Conservation (phyloP, 2,329 filamentous ascomycete species). For the Pseudocercospora fijiensis region DNA sequence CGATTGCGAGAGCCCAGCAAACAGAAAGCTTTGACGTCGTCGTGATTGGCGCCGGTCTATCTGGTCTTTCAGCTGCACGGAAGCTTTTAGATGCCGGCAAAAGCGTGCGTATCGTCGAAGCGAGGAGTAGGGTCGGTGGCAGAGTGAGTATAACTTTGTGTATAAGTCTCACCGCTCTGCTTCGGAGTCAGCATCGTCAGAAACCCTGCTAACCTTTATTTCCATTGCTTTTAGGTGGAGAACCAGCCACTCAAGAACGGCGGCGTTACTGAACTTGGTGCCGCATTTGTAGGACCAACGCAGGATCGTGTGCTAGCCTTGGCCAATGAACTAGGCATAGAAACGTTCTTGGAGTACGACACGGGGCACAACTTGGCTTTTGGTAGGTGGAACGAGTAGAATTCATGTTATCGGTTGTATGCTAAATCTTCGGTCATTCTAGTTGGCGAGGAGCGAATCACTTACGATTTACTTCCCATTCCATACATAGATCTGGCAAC, state of each 20-base stretch:
- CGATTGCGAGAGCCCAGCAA: neutral
- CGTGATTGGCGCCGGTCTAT: conserved; percentile 31
- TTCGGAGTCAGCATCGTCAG: too few relatives aligned
- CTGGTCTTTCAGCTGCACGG: conserved; percentile 30
- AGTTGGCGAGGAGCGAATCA: neutral
- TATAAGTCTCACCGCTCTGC: too few relatives aligned
- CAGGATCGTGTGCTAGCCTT: conserved; percentile 29
- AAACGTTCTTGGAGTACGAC: conserved; percentile 26
- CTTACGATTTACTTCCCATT: neutral
- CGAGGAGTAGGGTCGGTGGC: conserved; percentile 35
- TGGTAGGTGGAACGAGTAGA: neutral
- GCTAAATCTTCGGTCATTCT: neutral
- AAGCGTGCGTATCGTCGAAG: conserved; percentile 30
- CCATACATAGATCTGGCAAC: neutral
- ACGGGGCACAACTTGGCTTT: conserved; percentile 15
- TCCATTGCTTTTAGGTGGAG: too few relatives aligned
- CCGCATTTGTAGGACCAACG: conserved; percentile 32
- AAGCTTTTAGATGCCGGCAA: conserved; percentile 26
- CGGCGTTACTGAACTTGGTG: conserved; percentile 31
- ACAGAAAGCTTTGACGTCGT: conserved; percentile 9
- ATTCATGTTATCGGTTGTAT: neutral
- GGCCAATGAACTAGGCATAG: conserved; percentile 24
- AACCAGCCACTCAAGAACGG: conserved; percentile 28
- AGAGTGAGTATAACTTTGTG: too few relatives aligned
- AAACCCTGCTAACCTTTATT: too few relatives aligned